A percentile compares a stretch with the other conserved stretches of the same genome.
These are phyloP conservation scores for Pilasporangium apinafurcum DNA, from an alignment of 352 stramenopile genomes.

Conservation along the genomic window DNA sequence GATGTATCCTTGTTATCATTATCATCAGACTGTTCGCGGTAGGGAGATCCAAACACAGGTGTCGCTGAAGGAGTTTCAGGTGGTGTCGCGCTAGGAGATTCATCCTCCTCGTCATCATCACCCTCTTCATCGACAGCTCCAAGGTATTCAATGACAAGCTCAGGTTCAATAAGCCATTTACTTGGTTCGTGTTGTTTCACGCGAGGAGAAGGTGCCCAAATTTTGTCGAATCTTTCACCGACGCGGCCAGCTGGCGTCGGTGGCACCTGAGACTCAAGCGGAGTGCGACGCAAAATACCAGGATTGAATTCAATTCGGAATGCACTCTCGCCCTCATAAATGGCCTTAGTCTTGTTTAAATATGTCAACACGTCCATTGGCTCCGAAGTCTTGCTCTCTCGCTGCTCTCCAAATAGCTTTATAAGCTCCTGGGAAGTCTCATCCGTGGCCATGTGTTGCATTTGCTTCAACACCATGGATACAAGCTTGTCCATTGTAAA, in stretches of 20 bases:
- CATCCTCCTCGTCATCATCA: conserved; percentile 67
- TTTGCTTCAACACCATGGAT: conserved; percentile 80
- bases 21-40: conserved; percentile 36
- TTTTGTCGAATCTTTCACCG: conserved; percentile 47
- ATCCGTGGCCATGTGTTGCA: conserved; percentile 80
- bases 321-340: conserved; percentile 78
- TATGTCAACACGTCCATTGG: conserved; percentile 36
- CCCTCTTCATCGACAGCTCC: conserved; percentile 74
- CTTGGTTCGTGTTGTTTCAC: conserved; percentile 61
- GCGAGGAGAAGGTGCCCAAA: conserved; percentile 79
- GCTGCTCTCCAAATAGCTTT: conserved; percentile 62
- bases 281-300: conserved; percentile 70
- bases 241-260: conserved; percentile 30
- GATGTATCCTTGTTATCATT: conserved; percentile 34
- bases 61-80: conserved; percentile 63
- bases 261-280: no score
- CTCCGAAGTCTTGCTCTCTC: conserved; percentile 13
- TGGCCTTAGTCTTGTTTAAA: conserved; percentile 67
- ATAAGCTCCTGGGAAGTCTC: conserved; percentile 76
- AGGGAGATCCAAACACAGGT: conserved; percentile 60
- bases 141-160: conserved; percentile 73
- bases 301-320: conserved; percentile 84
- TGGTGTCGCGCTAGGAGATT: conserved; percentile 57
- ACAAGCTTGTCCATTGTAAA: conserved; percentile 92
- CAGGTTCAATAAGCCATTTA: conserved; percentile 80